Evolutionary conservation across 192 early-diverging fungal species (phyloP).

Genomic region (Backusella circina): DNA sequence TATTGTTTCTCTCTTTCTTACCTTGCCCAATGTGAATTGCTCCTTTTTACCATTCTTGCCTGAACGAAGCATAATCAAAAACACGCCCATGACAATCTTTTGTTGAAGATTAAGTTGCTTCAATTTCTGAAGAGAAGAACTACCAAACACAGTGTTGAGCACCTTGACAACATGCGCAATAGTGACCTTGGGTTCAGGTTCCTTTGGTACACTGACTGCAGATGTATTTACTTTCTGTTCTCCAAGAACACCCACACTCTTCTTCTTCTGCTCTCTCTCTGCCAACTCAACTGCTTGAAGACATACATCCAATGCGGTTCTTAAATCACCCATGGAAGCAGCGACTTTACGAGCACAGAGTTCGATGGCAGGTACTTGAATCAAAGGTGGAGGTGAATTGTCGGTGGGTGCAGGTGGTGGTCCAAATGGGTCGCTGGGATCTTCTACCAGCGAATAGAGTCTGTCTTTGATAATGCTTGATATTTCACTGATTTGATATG

Average conservation of each 20-base stretch:
- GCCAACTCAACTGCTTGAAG: conserved; percentile 84
- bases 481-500: conserved; percentile 85
- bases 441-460: conserved; percentile 52
- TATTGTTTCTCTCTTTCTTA: conserved; percentile 14
- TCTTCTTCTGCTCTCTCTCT: conserved; percentile 62
- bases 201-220: background rate
- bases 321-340: conserved; percentile 77
- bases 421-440: conserved; percentile 2
- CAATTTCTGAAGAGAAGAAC: conserved; percentile 57
- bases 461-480: conserved; percentile 84
- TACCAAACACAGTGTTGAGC: conserved; percentile 57
- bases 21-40: conserved; percentile 48
- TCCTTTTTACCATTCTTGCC: conserved; percentile 37
- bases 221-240: conserved; percentile 4
- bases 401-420: conserved; percentile 6
- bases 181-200: conserved; percentile 66
- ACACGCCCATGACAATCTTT: conserved; percentile 67
- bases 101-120: conserved; percentile 75
- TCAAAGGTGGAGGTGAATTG: conserved; percentile 44
- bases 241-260: conserved; percentile 17
- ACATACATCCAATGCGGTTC: conserved; percentile 79
- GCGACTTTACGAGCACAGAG: conserved; percentile 90
- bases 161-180: conserved; percentile 78
- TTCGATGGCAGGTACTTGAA: conserved; percentile 84
- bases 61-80: conserved; percentile 44